A percentile compares a stretch with the other conserved stretches of the same genome.
These are phyloP conservation scores for Xylaria nigripes DNA, from an alignment of 495 filamentous ascomycete genomes.

Conservation along the genomic window DNA sequence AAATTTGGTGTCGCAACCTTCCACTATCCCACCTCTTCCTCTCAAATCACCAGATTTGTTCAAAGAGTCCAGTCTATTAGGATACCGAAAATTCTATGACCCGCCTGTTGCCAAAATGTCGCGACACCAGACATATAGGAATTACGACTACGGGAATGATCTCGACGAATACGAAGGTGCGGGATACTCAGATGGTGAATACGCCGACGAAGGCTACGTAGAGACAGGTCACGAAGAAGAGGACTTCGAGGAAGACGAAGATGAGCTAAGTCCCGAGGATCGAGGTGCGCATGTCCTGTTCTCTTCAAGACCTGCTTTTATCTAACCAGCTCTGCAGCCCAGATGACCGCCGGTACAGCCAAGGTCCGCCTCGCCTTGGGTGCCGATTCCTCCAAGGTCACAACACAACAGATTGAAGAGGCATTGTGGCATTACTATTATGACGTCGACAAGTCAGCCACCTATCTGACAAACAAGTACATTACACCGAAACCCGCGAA, in stretches of 20 bases:
- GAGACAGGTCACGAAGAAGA: slow-evolving; percentile 22
- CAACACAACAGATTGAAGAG: slow-evolving; percentile 72
- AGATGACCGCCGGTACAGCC: slow-evolving; percentile 49
- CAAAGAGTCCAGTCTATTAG: too few relatives aligned
- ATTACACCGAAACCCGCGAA: slow-evolving; percentile 34
- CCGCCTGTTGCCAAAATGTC: slow-evolving; percentile 43
- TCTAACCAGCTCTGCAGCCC: slow-evolving; percentile 18
- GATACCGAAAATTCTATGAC: too few relatives aligned
- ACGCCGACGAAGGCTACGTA: slow-evolving; percentile 33
- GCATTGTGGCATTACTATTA: slow-evolving; percentile 94
- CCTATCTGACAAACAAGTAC: slow-evolving; percentile 62
- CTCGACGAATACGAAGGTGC: slow-evolving; percentile 53
- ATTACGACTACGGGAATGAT: slow-evolving; percentile 53
- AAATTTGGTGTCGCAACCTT: too few relatives aligned
- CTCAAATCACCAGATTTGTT: too few relatives aligned
- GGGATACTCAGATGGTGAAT: slow-evolving; percentile 33
- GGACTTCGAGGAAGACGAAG: slow-evolving; percentile 35
- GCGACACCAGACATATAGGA: slow-evolving; percentile 52
- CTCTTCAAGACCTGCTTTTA: not conserved
- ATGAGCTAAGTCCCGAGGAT: slow-evolving; percentile 54
- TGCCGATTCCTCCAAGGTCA: slow-evolving; percentile 41
- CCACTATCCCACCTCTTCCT: too few relatives aligned
- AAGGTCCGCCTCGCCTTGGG: slow-evolving; percentile 50
- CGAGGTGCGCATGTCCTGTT: slow-evolving; percentile 32
- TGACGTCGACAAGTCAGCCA: slow-evolving; percentile 75